A percentile compares a stretch with the other conserved stretches of the same genome.
Evolutionary conservation across 2,329 filamentous ascomycete species (phyloP).

Genomic region (Fusarium tupiense): DNA sequence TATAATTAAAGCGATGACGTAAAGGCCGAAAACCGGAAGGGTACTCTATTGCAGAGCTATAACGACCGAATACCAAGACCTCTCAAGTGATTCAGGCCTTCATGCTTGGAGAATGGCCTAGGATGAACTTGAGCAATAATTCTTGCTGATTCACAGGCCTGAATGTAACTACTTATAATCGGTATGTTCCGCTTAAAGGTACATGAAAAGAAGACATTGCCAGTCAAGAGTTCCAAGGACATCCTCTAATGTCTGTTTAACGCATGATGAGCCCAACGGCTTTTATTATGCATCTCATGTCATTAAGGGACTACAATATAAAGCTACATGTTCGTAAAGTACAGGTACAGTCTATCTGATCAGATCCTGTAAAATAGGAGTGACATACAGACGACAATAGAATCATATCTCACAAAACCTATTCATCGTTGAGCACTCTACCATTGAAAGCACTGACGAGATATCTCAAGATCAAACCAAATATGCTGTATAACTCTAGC

Average conservation of each 20-base stretch:
- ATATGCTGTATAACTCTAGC: neutral
- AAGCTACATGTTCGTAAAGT: neutral
- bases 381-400: neutral
- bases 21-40: neutral
- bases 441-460: neutral
- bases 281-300: too few relatives aligned
- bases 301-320: neutral
- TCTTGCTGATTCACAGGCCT: neutral
- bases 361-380: neutral
- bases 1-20: neutral
- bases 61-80: neutral
- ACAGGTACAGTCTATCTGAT: neutral
- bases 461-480: neutral
- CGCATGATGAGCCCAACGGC: neutral
- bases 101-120: fast-evolving
- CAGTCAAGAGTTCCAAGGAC: neutral
- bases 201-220: neutral
- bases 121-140: neutral
- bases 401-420: neutral
- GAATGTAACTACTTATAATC: neutral
- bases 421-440: neutral
- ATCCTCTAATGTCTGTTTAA: neutral
- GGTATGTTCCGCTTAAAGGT: fast-evolving
- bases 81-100: neutral
- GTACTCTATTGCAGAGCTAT: neutral